phyloP scores from a whole-genome alignment of 805 yeast species.

The Hanseniaspora guilliermondii region DNA sequence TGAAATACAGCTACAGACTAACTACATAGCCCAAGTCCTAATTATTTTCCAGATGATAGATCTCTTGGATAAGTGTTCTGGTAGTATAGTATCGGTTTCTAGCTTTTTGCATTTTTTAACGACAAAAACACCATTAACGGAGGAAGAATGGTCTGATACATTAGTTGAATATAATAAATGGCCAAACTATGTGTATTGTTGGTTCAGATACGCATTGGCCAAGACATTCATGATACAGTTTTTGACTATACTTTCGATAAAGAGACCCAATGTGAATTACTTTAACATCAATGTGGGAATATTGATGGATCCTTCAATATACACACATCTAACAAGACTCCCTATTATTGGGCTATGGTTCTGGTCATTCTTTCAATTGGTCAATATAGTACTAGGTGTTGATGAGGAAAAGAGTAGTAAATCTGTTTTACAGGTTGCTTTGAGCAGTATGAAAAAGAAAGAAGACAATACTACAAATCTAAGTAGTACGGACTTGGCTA shows the following conservation, averaged over 20 bases:
- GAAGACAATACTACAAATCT: constrained; percentile 23
- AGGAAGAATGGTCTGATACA: constrained; percentile 25
- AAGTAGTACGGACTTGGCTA: constrained; percentile 44
- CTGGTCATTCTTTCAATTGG: constrained; percentile 57
- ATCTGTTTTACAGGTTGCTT: constrained; percentile 51
- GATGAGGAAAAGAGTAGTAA: constrained; percentile 58
- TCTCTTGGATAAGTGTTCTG: constrained; percentile 32
- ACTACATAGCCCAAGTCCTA: constrained; percentile 63
- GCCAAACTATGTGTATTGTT: constrained; percentile 61
- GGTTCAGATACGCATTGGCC: constrained; percentile 67
- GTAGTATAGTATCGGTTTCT: constrained; percentile 48
- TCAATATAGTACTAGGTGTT: constrained; percentile 59
- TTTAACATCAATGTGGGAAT: constrained; percentile 72
- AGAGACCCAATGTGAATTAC: constrained; percentile 53
- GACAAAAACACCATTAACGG: constrained; percentile 37
- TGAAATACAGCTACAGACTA: constrained; percentile 70
- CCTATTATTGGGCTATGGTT: constrained; percentile 68
- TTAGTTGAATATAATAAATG: constrained; percentile 33
- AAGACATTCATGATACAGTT: constrained; percentile 70
- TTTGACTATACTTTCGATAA: constrained; percentile 48
- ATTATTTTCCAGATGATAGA: constrained; percentile 51
- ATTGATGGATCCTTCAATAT: constrained; percentile 68
- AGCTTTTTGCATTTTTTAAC: constrained; percentile 49
- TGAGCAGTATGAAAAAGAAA: constrained; percentile 35
- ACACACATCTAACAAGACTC: constrained; percentile 62